A percentile compares a stretch with the other conserved stretches of the same genome.
These are phyloP conservation scores for Tolypocladium nubicola DNA, from an alignment of 2,329 filamentous ascomycete genomes.

Conservation along the genomic window DNA sequence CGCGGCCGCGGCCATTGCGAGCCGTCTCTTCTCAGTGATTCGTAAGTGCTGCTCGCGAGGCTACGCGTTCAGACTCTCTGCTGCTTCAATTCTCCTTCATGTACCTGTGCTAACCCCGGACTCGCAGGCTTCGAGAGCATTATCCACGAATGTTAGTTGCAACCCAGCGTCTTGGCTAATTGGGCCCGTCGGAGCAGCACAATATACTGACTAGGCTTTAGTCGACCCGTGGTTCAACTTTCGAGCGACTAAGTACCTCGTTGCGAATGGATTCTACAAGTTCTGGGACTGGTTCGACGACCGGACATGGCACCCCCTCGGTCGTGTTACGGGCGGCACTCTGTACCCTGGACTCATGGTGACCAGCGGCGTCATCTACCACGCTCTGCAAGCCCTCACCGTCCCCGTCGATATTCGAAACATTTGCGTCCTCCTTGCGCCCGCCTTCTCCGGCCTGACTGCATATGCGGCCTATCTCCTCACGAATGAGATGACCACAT, in stretches of 20 bases:
- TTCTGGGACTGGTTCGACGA: slow-evolving; percentile 99
- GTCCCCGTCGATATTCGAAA: slow-evolving; percentile 97
- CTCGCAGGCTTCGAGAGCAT: slow-evolving; percentile 86
- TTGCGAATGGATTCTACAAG: slow-evolving; percentile 93
- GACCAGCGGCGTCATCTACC: slow-evolving; percentile 94
- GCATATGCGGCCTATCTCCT: slow-evolving; percentile 89
- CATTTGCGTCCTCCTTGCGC: slow-evolving; percentile 93
- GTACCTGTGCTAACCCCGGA: slow-evolving; percentile 18
- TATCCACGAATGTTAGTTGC: slow-evolving; percentile 90
- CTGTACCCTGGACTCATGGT: slow-evolving; percentile 98
- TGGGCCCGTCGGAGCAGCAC: not conserved
- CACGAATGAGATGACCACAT: slow-evolving; percentile 95
- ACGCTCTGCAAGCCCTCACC: slow-evolving; percentile 76
- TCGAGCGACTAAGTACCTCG: slow-evolving; percentile 92
- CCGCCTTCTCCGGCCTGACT: slow-evolving; percentile 87
- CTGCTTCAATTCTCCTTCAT: not conserved
- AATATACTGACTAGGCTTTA: slow-evolving; percentile 30
- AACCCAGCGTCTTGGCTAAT: not conserved
- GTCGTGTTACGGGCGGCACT: slow-evolving; percentile 96
- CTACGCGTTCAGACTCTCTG: not conserved
- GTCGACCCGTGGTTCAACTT: slow-evolving; percentile 99
- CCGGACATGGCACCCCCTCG: slow-evolving; percentile 98
- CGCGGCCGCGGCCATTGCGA: slow-evolving; percentile 81
- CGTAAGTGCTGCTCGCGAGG: slow-evolving; percentile 46
- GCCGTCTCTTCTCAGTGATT: slow-evolving; percentile 96